A percentile compares a stretch with the other conserved stretches of the same genome.
Evolutionary conservation across 257 asterid species (phyloP).

Genomic region (Gentiana dahurica): DNA sequence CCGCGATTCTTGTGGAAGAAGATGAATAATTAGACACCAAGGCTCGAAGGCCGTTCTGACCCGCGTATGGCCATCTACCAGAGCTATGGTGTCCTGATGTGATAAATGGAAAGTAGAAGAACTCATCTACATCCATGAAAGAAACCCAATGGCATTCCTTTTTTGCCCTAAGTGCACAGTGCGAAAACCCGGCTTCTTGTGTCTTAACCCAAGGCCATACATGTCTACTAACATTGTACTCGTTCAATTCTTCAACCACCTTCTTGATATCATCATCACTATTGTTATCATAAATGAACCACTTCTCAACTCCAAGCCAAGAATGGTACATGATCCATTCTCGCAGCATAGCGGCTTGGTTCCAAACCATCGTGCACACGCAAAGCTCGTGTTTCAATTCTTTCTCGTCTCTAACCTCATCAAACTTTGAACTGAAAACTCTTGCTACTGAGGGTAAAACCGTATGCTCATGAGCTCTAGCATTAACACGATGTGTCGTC

Average conservation of each 20-base stretch:
- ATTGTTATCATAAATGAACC: conserved; percentile 90
- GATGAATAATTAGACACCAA: conserved; percentile 54
- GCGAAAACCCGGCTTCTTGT: conserved; percentile 97
- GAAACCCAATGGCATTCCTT: conserved; percentile 77
- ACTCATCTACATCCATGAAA: conserved; percentile 95
- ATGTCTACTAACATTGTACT: conserved; percentile 65
- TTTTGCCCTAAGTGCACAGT: conserved; percentile 78
- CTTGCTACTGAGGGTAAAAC: conserved; percentile 79
- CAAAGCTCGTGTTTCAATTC: conserved; percentile 52
- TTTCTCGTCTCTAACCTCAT: conserved; percentile 6
- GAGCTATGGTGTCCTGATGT: conserved; percentile 22
- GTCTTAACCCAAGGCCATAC: conserved; percentile 99
- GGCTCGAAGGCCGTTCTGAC: conserved; percentile 39
- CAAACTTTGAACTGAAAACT: conserved; percentile 21
- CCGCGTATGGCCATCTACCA: conserved; percentile 33
- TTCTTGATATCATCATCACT: conserved; percentile 64
- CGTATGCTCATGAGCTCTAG: conserved; percentile 19
- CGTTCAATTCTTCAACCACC: conserved; percentile 41
- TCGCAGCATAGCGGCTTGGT: conserved; percentile 64
- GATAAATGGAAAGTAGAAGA: conserved; percentile 67
- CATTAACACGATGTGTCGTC: conserved; percentile 17
- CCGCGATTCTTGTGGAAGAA: conserved; percentile 45
- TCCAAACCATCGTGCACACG: conserved; percentile 96
- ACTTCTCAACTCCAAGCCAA: conserved; percentile 87
- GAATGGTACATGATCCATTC: conserved; percentile 86